Percentiles rank a stretch among this genome's conserved stretches.
phyloP scores from a whole-genome alignment of 768 basidiomycete genomes.

The Russula sp. region DNA sequence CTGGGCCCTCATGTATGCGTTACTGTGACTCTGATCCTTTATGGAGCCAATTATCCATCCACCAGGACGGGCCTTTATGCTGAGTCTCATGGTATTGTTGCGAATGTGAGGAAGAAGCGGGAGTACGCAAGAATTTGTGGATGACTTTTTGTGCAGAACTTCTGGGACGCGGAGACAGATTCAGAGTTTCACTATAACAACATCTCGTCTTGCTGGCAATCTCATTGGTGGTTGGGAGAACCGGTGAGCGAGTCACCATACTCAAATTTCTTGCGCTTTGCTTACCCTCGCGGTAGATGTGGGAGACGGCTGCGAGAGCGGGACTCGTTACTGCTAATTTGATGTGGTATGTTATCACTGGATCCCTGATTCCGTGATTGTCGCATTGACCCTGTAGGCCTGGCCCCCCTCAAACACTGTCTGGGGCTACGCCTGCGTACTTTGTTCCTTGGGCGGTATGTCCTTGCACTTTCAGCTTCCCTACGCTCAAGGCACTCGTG shows the following conservation, averaged over 20 bases:
- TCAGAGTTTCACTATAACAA: slow-evolving; percentile 70
- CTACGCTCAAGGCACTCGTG: neutral
- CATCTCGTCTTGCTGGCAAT: slow-evolving; percentile 53
- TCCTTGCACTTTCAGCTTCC: neutral
- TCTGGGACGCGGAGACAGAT: slow-evolving; percentile 68
- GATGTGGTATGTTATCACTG: slow-evolving; percentile 69
- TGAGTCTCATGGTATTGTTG: slow-evolving; percentile 88
- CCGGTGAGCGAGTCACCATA: slow-evolving; percentile 47
- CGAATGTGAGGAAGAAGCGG: slow-evolving; percentile 50
- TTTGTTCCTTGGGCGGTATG: slow-evolving; percentile 72
- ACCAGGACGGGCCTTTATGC: slow-evolving; percentile 82
- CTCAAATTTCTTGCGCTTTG: neutral
- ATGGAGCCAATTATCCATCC: neutral
- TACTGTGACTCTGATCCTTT: neutral
- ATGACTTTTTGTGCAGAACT: slow-evolving; percentile 49
- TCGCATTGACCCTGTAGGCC: slow-evolving; percentile 46
- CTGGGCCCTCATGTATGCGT: slow-evolving; percentile 72
- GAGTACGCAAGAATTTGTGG: neutral
- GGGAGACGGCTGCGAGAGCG: slow-evolving; percentile 78
- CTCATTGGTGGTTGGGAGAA: slow-evolving; percentile 85
- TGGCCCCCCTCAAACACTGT: slow-evolving; percentile 66
- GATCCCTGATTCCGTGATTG: neutral
- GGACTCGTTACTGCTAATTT: slow-evolving; percentile 76
- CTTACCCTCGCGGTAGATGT: slow-evolving; percentile 50
- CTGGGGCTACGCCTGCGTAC: slow-evolving; percentile 64